Evolutionary conservation across 257 asterid genomes (phyloP).

Genomic region (Solanum infundibuliforme): DNA sequence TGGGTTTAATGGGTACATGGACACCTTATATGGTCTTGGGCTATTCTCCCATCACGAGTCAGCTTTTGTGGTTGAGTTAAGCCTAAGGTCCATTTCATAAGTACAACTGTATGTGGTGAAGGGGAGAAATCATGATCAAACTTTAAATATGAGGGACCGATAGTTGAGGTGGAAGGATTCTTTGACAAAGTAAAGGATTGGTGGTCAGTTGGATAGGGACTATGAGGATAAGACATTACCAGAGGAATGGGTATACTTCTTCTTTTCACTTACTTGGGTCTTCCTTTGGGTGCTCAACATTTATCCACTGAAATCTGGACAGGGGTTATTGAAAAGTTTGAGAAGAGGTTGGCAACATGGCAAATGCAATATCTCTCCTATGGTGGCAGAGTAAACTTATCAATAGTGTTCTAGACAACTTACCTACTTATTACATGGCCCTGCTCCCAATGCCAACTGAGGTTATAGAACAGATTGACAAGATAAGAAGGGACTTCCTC

Average conservation of each 20-base stretch:
- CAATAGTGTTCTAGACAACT: neutral
- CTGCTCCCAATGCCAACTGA: neutral
- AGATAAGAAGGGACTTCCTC: neutral
- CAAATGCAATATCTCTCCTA: too few relatives aligned
- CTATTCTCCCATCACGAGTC: neutral
- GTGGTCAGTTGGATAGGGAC: neutral
- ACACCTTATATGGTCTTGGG: neutral
- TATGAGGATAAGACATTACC: neutral
- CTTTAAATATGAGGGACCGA: neutral
- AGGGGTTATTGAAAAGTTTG: too few relatives aligned
- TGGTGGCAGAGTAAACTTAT: neutral
- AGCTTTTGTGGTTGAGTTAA: neutral
- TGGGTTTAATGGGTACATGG: neutral
- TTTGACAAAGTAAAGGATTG: neutral
- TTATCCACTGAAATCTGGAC: too few relatives aligned
- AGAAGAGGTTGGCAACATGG: too few relatives aligned
- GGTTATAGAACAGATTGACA: neutral
- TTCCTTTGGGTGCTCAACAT: too few relatives aligned
- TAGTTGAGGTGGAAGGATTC: neutral
- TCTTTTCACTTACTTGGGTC: too few relatives aligned
- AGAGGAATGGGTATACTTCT: too few relatives aligned
- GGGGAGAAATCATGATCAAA: neutral
- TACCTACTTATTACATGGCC: neutral
- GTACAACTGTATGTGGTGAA: neutral
- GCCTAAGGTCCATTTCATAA: neutral